Base-by-base conservation (phyloP, 2,329 filamentous ascomycete species). In the Calonectria pseudoreteaudii region DNA sequence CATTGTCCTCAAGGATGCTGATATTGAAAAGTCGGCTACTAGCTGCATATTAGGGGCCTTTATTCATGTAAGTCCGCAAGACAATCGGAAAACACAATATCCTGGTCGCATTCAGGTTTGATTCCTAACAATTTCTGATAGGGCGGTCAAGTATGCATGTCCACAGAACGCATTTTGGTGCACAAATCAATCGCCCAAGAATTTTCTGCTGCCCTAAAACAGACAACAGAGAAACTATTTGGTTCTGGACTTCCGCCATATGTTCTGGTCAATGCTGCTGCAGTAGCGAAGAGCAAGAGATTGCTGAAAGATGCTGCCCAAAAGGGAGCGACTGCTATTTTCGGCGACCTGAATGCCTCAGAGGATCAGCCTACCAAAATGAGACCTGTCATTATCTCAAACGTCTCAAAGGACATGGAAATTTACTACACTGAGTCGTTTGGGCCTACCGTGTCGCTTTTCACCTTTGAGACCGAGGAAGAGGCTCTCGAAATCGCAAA, bases 91-190 rank as follows among this genome's bases (percentile, higher is more conserved):
- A 44, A 44, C n/a, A 7, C 38, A 7, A 14, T 41, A 44, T 3
- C 2, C 18, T 6, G 9, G 36, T 18, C 10, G 18, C 18, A 10
- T n/a, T 44, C 16, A 1, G 5, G 5, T 16, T 20, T 9, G 88
- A 93, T 0, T 95, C 95, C 81, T 79, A 94, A 74, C 90, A 95
- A 82, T 86, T 87, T 18, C 20, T 26, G 18, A 34, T 13, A 66
- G 74, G 62, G 65, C 4, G 95, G 95, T 0, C 95, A 97, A 86
- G 91, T 96, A 58, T 97, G 95, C 88, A 96, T 97, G 94, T 90
- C 90, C 20, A 96, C 94, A 0, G 94, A 97, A 84, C 90, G 92
- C 28, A 92, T 96, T 52, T 79, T 91, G 13, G 87, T 91, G 8
- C 88, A 91, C 82, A 84, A 85, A 68, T 82, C 83, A 20, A 78